Evolutionary conservation across 208 protist species (phyloP), one percentile per base, ranked within the genome.

Genomic region (Sergeia podlipaevii): DNA sequence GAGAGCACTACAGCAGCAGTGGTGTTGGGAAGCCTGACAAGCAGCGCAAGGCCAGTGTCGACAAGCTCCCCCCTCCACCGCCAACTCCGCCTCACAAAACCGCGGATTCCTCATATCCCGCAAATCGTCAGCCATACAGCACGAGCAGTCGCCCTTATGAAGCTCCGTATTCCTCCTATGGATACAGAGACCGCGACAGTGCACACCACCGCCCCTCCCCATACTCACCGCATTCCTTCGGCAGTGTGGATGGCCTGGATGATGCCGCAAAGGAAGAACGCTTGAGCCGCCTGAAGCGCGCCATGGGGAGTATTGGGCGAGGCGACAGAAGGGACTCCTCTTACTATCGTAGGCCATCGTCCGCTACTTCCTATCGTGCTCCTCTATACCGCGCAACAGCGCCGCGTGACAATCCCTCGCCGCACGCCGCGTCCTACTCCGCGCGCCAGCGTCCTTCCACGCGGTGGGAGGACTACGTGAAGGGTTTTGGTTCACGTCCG

Each of bases 381-480:
- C 39, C 10, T 45, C 17, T 20, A 45, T 20, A 15, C 39, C 39
- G n/a, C 39, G 39, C 39, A 17, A 21, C 39, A 17, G 17, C 6
- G 39, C 39, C 7, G n/a, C 10, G 17, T 17, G 10, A 21, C 4
- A 45, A 15, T 26, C 39, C 39, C 8, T 6, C 39, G 8, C 39
- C 10, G 34, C 18, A 0, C 20, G 41, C 27, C 18, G 20, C 21
- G 44, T 60, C 47, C 51, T 20, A 21, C 21, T 30, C 48, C 5
- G 45, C 24, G 8, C 24, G 56, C 11, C 6, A 5, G 56, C 50
- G 45, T 4, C 68, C 67, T 30, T 76, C 68, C 15, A 80, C 68
- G 11, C 38, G 46, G 28, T 80, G 74, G 74, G 11, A 7, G 5
- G 74, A 76, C 51, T 80, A 76, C 56, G 63, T 76, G 1, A 62